A percentile compares a stretch with the other conserved stretches of the same genome.
phyloP scores from a whole-genome alignment of 2,329 filamentous ascomycete genomes.

The Fusarium succisae region DNA sequence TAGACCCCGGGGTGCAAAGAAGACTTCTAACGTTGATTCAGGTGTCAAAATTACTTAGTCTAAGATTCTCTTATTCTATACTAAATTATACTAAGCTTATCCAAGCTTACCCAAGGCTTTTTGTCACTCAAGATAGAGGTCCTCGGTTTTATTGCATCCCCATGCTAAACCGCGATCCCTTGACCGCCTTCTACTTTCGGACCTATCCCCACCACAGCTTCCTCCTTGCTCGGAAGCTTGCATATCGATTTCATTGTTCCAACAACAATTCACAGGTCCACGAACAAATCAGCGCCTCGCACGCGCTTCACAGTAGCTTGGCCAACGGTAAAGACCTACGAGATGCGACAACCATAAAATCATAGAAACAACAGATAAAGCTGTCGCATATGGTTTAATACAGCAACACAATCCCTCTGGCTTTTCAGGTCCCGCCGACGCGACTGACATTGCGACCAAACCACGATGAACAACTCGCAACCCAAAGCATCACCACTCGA shows the following conservation, averaged over 20 bases:
- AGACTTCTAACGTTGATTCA: too few relatives aligned
- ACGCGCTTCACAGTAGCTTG: constrained; percentile 2
- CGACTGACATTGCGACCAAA: constrained; percentile 23
- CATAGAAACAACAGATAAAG: neutral
- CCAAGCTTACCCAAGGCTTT: too few relatives aligned
- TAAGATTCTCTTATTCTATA: too few relatives aligned
- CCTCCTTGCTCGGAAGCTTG: constrained; percentile 26
- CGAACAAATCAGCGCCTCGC: constrained; percentile 7
- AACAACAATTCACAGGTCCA: neutral
- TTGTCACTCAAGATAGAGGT: too few relatives aligned
- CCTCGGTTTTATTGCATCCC: too few relatives aligned
- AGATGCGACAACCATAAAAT: constrained; percentile 8
- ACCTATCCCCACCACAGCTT: constrained; percentile 27
- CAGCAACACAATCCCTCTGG: neutral
- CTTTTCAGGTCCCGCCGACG: constrained; percentile 25
- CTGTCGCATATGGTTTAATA: constrained; percentile 15
- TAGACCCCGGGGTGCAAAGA: too few relatives aligned
- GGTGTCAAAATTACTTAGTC: too few relatives aligned
- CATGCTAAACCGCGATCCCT: neutral
- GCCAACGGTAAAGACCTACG: neutral
- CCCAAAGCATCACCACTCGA: constrained; percentile 37
- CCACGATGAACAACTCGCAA: constrained; percentile 41
- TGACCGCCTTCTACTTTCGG: constrained; percentile 37
- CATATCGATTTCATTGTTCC: constrained; percentile 12
- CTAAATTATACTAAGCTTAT: too few relatives aligned